These are phyloP conservation scores for Copromyces sp. DNA, from an alignment of 495 filamentous ascomycete species.

Conservation along the genomic window DNA sequence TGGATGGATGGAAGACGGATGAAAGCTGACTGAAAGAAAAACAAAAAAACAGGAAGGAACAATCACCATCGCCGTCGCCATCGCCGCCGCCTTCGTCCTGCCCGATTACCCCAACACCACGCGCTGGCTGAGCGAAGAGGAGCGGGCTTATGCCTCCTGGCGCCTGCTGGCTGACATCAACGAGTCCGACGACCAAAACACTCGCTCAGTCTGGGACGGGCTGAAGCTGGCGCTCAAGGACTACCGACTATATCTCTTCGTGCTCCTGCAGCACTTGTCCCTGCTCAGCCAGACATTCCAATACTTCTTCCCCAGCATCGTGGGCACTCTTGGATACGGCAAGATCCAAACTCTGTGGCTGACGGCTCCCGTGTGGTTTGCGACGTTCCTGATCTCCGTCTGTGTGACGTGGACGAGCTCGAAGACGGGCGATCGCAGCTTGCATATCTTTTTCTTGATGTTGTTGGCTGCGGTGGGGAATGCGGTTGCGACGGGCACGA, in stretches of 20 bases:
- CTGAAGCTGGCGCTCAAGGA: conserved; percentile 31
- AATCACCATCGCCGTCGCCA: conserved; percentile 32
- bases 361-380: conserved; percentile 41
- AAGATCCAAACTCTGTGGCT: conserved; percentile 41
- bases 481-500: conserved; percentile 35
- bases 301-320: conserved; percentile 47
- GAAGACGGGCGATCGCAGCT: conserved; percentile 31
- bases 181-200: conserved; percentile 21
- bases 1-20: too few relatives aligned
- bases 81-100: conserved; percentile 26
- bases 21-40: not conserved
- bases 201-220: conserved; percentile 25
- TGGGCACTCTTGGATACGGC: conserved; percentile 41
- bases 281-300: conserved; percentile 34
- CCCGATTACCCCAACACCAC: conserved; percentile 37
- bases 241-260: conserved; percentile 35
- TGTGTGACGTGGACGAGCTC: conserved; percentile 29
- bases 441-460: conserved; percentile 34
- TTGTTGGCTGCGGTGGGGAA: conserved; percentile 41
- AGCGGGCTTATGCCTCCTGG: conserved; percentile 31
- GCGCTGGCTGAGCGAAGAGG: conserved; percentile 31
- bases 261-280: conserved; percentile 34
- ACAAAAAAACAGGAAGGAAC: conserved; percentile 20
- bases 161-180: conserved; percentile 32
- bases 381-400: conserved; percentile 26